These are phyloP conservation scores for Fraxinus paxiana DNA, from an alignment of 305 asterid genomes.

Conservation along the genomic window DNA sequence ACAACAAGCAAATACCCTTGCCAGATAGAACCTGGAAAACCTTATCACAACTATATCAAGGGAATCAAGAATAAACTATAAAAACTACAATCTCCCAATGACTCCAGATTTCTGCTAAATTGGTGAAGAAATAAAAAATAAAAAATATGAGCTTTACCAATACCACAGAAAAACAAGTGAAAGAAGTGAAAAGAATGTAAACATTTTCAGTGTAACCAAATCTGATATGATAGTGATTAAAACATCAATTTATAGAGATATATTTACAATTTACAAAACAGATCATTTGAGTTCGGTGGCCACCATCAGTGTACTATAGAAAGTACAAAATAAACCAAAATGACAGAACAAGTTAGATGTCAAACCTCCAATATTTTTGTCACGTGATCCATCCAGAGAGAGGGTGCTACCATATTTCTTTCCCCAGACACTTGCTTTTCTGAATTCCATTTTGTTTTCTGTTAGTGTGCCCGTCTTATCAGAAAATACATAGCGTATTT, in stretches of 20 bases:
- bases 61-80: neutral
- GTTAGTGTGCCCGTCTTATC: slow-evolving; percentile 97
- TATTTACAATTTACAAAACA: neutral
- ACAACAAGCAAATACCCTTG: neutral
- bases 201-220: neutral
- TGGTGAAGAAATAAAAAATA: neutral
- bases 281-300: neutral
- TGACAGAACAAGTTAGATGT: neutral
- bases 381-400: slow-evolving; percentile 37
- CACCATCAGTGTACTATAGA: neutral
- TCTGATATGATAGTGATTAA: neutral
- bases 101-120: neutral
- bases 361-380: slow-evolving; percentile 54
- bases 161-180: neutral
- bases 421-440: slow-evolving; percentile 82
- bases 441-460: slow-evolving; percentile 97
- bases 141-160: neutral
- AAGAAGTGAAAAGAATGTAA: neutral
- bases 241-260: neutral
- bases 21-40: neutral
- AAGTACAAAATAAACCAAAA: neutral
- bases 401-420: slow-evolving; percentile 49
- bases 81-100: neutral
- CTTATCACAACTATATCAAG: neutral
- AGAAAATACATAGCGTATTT: slow-evolving; percentile 81